Evolutionary conservation across 169 alveolate species (phyloP), one percentile per base, ranked within the genome.

Genomic region (Hepatocystis sp.): DNA sequence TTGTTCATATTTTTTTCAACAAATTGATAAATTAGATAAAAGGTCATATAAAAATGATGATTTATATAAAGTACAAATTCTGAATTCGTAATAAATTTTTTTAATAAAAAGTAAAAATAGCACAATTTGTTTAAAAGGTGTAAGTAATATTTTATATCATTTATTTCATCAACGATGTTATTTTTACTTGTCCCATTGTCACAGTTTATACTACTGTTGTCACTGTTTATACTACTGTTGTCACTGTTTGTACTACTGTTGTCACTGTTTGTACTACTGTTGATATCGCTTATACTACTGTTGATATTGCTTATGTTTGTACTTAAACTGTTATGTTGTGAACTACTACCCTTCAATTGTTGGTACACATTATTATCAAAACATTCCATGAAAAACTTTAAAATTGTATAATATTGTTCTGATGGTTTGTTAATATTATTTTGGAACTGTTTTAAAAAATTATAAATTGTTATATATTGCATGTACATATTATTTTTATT

Each of bases 391-490:
- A 67, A 67, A 0, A 67, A 52, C 1, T 52, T 51, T 34, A 67
- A 13, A 36, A 67, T 30, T 0, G 10, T 42, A 27, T 46, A 36
- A 17, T 71, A 55, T n/a, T 60, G 42, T 44, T 8, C 34, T 21
- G 65, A 52, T 10, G 66, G n/a, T 49, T 60, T 39, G 30, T 81
- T 81, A 55, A 81, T 63, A 4, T 60, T 67, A 39, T 66, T 65
- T 49, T 81, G 32, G 67, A 81, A 81, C 2, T 61, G 34, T 63
- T 63, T 81, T 34, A 81, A 27, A 47, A 60, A 61, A 81, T 81
- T 81, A 55, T 81, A 34, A 25, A 81, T 49, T 8, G 84, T 81
- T 36, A 81, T 81, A 51, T 81, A 81, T 25, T 81, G 63, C n/a
- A 81, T 15, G 28, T 81, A 81, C 0, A 51, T 81, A n/a, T 47